Evolutionary conservation across 805 yeast genomes (phyloP).

Genomic region (Candida pseudoglaebosa): DNA sequence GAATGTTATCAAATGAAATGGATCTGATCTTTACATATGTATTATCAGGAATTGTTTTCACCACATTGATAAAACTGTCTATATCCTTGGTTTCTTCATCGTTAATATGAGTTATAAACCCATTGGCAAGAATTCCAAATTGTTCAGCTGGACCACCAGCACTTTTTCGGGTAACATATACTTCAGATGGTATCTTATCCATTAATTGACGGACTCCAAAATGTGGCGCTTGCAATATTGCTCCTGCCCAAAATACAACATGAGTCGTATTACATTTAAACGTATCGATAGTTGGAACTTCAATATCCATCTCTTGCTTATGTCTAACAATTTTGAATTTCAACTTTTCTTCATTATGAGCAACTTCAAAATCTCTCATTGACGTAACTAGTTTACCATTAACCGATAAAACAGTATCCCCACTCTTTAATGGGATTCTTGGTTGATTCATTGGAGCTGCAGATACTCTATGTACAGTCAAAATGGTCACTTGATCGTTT

Average conservation of each 20-base stretch:
- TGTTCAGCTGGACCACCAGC: constrained; percentile 86
- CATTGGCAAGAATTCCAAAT: constrained; percentile 72
- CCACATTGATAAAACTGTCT: constrained; percentile 61
- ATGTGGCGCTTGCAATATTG: constrained; percentile 82
- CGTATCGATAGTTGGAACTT: constrained; percentile 63
- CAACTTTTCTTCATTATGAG: constrained; percentile 40
- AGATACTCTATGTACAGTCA: constrained; percentile 66
- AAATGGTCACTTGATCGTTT: constrained; percentile 66
- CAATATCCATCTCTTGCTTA: constrained; percentile 56
- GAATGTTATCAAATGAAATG: constrained; percentile 82
- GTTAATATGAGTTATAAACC: constrained; percentile 86
- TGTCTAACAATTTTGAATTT: constrained; percentile 68
- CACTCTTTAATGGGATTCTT: constrained; percentile 45
- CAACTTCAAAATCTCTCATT: constrained; percentile 60
- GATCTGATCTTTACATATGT: constrained; percentile 77
- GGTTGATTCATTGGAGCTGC: constrained; percentile 32
- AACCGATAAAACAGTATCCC: constrained; percentile 74
- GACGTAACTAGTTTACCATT: constrained; percentile 62
- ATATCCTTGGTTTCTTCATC: constrained; percentile 69
- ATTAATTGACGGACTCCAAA: constrained; percentile 86
- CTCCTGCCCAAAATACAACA: constrained; percentile 79
- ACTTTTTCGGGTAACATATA: constrained; percentile 72
- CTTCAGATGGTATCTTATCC: constrained; percentile 71
- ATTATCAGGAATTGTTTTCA: constrained; percentile 69
- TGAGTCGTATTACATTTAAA: constrained; percentile 57